phyloP scores from a whole-genome alignment of 768 basidiomycete species.

The Amanita muscaria region DNA sequence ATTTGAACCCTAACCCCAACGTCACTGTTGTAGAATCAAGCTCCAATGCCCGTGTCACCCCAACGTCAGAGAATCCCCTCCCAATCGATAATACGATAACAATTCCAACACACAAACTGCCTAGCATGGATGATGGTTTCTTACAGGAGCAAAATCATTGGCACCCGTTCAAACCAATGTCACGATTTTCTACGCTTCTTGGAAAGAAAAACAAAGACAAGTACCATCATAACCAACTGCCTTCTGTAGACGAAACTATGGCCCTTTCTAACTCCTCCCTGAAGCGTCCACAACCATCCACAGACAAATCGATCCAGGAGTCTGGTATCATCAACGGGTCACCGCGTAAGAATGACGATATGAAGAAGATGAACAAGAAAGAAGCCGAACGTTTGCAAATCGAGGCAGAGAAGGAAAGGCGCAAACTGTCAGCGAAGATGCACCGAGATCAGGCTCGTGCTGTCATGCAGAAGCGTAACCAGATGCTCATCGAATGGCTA shows the following conservation, averaged over 20 bases:
- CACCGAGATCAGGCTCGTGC: constrained; percentile 86
- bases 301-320: constrained; percentile 59
- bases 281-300: constrained; percentile 73
- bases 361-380: constrained; percentile 70
- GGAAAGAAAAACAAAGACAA: constrained; percentile 74
- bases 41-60: too few relatives aligned
- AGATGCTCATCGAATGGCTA: constrained; percentile 66
- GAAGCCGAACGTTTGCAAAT: constrained; percentile 68
- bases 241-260: constrained; percentile 67
- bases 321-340: constrained; percentile 33
- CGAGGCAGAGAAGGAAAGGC: constrained; percentile 81
- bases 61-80: too few relatives aligned
- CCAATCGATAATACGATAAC: too few relatives aligned
- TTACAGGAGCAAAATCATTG: too few relatives aligned
- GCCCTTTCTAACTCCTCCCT: constrained; percentile 47
- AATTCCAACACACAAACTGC: too few relatives aligned
- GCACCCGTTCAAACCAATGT: too few relatives aligned
- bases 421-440: constrained; percentile 62
- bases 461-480: constrained; percentile 84
- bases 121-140: too few relatives aligned
- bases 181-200: too few relatives aligned
- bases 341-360: constrained; percentile 38
- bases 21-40: too few relatives aligned
- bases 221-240: constrained; percentile 48
- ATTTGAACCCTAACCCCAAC: too few relatives aligned